Percentiles rank a stretch among this genome's conserved stretches.
phyloP scores from a whole-genome alignment of 805 yeast species.

The Hanseniaspora singularis region DNA sequence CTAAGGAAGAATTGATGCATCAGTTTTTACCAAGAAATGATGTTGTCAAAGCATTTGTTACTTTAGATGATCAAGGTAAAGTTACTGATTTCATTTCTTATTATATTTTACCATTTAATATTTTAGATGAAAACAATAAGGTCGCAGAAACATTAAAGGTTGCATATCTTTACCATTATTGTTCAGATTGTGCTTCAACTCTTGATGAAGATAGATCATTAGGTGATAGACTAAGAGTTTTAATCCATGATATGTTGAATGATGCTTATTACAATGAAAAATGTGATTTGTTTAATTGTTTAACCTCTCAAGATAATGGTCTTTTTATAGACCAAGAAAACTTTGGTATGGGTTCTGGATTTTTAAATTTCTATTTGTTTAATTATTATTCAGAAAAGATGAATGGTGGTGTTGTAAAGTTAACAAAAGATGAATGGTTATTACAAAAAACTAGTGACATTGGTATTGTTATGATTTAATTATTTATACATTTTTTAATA shows the following conservation, averaged over 20 bases:
- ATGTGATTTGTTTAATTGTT: constrained; percentile 88
- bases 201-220: constrained; percentile 33
- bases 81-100: constrained; percentile 85
- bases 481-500: not conserved
- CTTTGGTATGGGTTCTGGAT: constrained; percentile 91
- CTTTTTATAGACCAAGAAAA: constrained; percentile 69
- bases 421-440: constrained; percentile 28
- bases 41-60: constrained; percentile 70
- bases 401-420: constrained; percentile 61
- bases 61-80: constrained; percentile 41
- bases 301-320: constrained; percentile 81
- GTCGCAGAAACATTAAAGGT: constrained; percentile 59
- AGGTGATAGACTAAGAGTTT: constrained; percentile 44
- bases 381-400: constrained; percentile 77
- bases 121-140: constrained; percentile 42
- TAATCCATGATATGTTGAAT: constrained; percentile 66
- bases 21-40: constrained; percentile 60
- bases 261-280: constrained; percentile 47
- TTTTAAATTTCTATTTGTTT: constrained; percentile 79
- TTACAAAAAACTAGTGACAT: constrained; percentile 56
- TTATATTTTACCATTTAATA: constrained; percentile 78
- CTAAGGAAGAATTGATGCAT: constrained; percentile 59
- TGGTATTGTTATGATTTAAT: constrained; percentile 74
- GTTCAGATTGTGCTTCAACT: constrained; percentile 45
- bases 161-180: constrained; percentile 85